Base-by-base conservation (phyloP, 768 basidiomycete species). In the Udeniomyces megalosporus region DNA sequence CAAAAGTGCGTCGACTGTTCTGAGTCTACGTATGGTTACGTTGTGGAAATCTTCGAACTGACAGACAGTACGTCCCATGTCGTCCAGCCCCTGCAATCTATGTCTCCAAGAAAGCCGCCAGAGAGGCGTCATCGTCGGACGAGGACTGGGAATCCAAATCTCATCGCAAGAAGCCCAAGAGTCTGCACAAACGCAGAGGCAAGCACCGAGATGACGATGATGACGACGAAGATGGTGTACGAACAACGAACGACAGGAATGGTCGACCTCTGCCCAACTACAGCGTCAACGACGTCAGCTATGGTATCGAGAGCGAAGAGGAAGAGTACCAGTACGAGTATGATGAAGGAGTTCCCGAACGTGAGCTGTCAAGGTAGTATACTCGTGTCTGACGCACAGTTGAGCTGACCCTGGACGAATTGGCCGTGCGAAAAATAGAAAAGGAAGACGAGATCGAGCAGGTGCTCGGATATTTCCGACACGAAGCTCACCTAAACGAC, bases 401-500 rank as follows among this genome's bases (percentile, higher is more conserved):
- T n/a, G n/a, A n/a, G n/a, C n/a, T n/a, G n/a, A n/a, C n/a, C n/a
- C n/a, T n/a, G n/a, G n/a, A n/a, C n/a, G n/a, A n/a, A n/a, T n/a
- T n/a, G n/a, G n/a, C n/a, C n/a, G n/a, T n/a, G n/a, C n/a, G n/a
- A n/a, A n/a, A n/a, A n/a, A n/a, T n/a, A 42, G 38, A 42, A 42
- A 17, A 50, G 12, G 70, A 67, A 24, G 71, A 92, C 66, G 89
- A 90, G 72, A 93, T 99, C 50, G 95, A 99, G 74, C 82, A 82
- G 44, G 89, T 99, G 45, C 80, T 93, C 45, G 82, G 81, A 34
- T 91, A 96, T 71, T 80, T 79, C 72, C 81, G 93, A 68, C 86
- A 95, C 66, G 89, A 91, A 70, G 84, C 84, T 17, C 80, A 66
- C 8, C 59, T 72, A 17, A 75, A 80, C 26, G 89, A 93, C 70